These are phyloP conservation scores for Podospora didyma DNA, from an alignment of 495 filamentous ascomycete genomes.

Conservation along the genomic window DNA sequence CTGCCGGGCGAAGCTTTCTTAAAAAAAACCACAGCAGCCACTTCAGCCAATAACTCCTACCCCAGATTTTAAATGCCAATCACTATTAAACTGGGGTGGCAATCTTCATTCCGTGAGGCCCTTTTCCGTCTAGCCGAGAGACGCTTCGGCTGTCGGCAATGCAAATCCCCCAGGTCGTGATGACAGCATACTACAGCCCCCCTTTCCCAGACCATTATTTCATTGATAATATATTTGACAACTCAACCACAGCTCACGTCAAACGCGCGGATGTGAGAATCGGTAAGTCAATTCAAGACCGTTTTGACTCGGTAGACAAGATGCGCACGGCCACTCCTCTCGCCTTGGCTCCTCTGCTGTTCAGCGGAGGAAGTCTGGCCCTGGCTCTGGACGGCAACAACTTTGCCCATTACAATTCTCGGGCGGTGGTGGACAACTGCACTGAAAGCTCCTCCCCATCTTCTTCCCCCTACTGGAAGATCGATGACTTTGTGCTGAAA, in stretches of 20 bases:
- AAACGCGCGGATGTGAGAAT: neutral
- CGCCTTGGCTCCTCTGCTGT: constrained; percentile 10
- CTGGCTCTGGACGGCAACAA: constrained; percentile 9
- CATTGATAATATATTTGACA: neutral
- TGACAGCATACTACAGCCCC: neutral
- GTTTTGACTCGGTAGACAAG: constrained; percentile 7
- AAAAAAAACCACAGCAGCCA: constrained; percentile 2
- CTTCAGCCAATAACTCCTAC: constrained; percentile 5
- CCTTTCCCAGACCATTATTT: neutral
- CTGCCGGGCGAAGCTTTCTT: neutral
- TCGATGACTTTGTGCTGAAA: constrained; percentile 20
- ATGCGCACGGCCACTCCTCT: constrained; percentile 17
- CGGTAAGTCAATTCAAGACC: neutral
- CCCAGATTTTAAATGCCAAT: constrained; percentile 1
- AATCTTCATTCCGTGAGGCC: constrained; percentile 8
- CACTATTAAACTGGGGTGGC: constrained; percentile 11
- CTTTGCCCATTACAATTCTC: constrained; percentile 3
- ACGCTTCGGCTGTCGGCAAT: constrained; percentile 13
- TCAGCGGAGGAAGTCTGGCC: constrained; percentile 11
- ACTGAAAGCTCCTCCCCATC: constrained; percentile 8
- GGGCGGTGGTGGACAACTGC: constrained; percentile 16
- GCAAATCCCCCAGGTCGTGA: constrained; percentile 6
- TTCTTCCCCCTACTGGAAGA: constrained; percentile 23
- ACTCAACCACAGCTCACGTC: neutral
- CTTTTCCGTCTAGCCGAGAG: constrained; percentile 14